Evolutionary conservation across 2,329 filamentous ascomycete genomes (phyloP), one percentile per base, ranked within the genome.

Genomic region (Ophiocordyceps polyrhachis-furcata): DNA sequence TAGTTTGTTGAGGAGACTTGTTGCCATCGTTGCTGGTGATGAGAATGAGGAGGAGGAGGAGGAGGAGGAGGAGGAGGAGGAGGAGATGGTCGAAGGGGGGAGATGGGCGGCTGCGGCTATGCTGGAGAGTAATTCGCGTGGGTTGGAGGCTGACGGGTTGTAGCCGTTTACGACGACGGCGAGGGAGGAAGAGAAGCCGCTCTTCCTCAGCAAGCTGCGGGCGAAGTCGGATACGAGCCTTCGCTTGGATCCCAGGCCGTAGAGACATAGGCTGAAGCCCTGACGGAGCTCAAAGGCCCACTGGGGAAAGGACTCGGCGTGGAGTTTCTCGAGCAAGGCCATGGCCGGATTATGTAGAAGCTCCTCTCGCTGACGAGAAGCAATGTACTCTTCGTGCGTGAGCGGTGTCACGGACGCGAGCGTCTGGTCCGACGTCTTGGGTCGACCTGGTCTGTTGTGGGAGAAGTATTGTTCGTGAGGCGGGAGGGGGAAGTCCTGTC

Each of bases 381-480:
- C 69, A 53, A 93, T 93, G 62, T 91, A 98, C 57, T 95, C 86
- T 46, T 96, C 88, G 55, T 95, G 88, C 1, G 83, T 87, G 46
- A 96, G 76, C 12, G 94, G 68, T 4, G 76, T 69, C 31, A 93
- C 67, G 5, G 81, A 78, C 1, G 81, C 72, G 5, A 96, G 69
- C 0, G 78, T 93, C 51, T 91, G 91, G 57, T 84, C 82, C 1
- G 88, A 95, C 0, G 89, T 94, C 61, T 88, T 88, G 41, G 76
- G 70, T 4, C 78, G 73, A 2, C 85, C 87, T 0, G 84, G 79
- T 42, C 85, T 80, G 58, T 93, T 95, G 56, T 96, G 85, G 56
- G 81, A 84, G 60, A 98, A 96, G 65, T 93, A 98, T 51, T 83
- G 75, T 60, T 96, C 91, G 56, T 95, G 85, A 0, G 88, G 71